Conservation (phyloP, 2,329 filamentous ascomycete genomes). For the Penicillium sp. region DNA sequence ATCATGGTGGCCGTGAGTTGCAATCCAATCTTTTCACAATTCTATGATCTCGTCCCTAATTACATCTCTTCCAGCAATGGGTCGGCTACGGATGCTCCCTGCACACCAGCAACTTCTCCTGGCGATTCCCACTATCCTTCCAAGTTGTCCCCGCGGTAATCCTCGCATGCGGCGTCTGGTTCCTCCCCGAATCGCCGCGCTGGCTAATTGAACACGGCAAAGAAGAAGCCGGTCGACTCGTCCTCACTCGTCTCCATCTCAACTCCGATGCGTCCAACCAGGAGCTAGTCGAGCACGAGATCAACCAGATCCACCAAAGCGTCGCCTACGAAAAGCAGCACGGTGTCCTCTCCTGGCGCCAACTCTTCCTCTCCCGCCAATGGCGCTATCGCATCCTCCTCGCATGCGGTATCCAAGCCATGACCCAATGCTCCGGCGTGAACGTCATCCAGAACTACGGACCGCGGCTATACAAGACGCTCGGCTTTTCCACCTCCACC, state of each 20-base stretch:
- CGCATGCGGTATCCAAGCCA: conserved; percentile 52
- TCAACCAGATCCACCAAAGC: conserved; percentile 43
- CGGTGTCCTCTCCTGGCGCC: conserved; percentile 40
- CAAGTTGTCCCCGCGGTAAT: conserved; percentile 45
- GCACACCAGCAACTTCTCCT: conserved; percentile 31
- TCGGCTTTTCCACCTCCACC: conserved; percentile 48
- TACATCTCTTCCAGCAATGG: conserved; percentile 43
- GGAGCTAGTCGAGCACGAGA: conserved; percentile 43
- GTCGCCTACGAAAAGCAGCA: conserved; percentile 41
- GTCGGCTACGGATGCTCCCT: conserved; percentile 52
- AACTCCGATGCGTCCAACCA: conserved; percentile 32
- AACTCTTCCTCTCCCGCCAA: conserved; percentile 45
- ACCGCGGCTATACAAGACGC: conserved; percentile 46
- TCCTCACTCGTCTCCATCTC: conserved; percentile 37
- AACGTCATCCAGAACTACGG: conserved; percentile 51
- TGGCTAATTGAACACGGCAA: conserved; percentile 43
- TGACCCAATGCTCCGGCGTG: conserved; percentile 52
- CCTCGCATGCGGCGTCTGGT: conserved; percentile 35
- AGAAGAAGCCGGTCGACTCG: conserved; percentile 34
- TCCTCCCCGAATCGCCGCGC: conserved; percentile 38
- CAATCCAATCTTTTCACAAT: conserved; percentile 13
- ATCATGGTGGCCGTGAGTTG: conserved; percentile 42
- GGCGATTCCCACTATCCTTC: conserved; percentile 39
- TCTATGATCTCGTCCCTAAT: background rate
- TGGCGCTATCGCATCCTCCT: conserved; percentile 52